Base-by-base conservation (phyloP, 768 basidiomycete species). In the Pseudohyphozyma bogoriensis region DNA sequence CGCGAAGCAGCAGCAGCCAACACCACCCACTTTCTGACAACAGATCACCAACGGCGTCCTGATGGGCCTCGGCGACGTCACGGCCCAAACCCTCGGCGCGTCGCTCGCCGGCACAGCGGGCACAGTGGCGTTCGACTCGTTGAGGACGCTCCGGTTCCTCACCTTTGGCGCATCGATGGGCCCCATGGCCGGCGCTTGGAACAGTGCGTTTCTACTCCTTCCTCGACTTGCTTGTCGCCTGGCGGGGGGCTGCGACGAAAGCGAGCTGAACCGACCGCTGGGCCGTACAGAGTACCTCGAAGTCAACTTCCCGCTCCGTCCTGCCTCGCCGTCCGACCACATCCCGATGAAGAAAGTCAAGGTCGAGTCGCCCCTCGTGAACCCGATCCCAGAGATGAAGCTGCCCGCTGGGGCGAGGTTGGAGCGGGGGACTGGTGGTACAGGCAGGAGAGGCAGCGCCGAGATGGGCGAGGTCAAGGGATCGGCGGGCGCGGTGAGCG, bases 91-190 rank as follows among this genome's bases (percentile, higher is more conserved):
- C 46, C n/a, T 37, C 35, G 35, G 11, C 10, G 51, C 18, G 15
- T 39, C 45, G 45, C 4, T 31, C 28, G 16, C 15, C 10, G 5
- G 24, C 40, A 55, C 42, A 45, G 51, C 32, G 50, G 24, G 10
- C 16, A 26, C 44, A 2, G 33, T 13, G 24, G 40, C 35, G 4
- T 67, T 42, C 31, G 66, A 67, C 42, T 5, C 49, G 0, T 18
- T 26, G 12, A 42, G 66, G 2, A 63, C 62, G 7, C 29, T 55
- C 6, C n/a, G 66, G 5, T 67, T 59, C 31, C 53, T 55, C 18
- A 33, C 64, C 20, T 67, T 61, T 36, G 66, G 66, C 5, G 66
- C 66, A 3, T 61, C 59, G n/a, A 64, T 67, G 62, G 66, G 66
- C 12, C 66, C 66, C 7, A 54, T 67, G 12, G 66, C 55, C 10